Base-by-base conservation (phyloP, 176 grass and related monocot species). In the Phoenix roebelenii region DNA sequence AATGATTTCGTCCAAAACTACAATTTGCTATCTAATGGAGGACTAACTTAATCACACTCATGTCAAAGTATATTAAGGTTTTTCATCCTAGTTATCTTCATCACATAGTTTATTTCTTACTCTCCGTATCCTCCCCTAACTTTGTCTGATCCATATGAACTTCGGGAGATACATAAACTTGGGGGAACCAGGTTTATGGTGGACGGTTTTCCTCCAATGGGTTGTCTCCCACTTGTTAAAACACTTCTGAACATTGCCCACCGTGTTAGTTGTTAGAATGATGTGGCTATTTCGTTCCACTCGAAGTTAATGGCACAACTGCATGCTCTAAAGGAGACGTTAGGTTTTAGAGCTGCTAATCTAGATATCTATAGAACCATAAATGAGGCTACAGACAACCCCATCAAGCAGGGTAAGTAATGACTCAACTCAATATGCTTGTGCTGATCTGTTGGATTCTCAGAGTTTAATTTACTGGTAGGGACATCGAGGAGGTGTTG, bases 401-500 rank as follows among this genome's bases (percentile, higher is more conserved):
- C 67, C 10, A 49, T 25, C 10, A 70, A 35, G 54, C 79, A 69
- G 15, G 85, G 85, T 88, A 74, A 30, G 67, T 73, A 50, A 29
- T 65, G n/a, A 7, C n/a, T 61, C 72, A 64, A 16, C 44, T 19
- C n/a, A 15, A 5, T 44, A 25, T 65, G 0, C 5, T 30, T 30
- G 28, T 16, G 32, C 6, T 25, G 25, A 1, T 64, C 17, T 25
- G 3, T 25, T 53, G 24, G 30, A 18, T 65, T 60, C 55, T 64
- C 14, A 35, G 65, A 60, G 28, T 30, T 30, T 30, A 30, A 0
- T 30, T 73, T 4, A 3, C 54, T 88, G 16, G 52, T 67, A 30
- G 85, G 83, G 55, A 68, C 72, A 54, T 77, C 80, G 16, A 83
- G 65, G 55, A 79, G 85, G 44, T 88, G 85, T 56, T 88, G 85